A percentile compares a stretch with the other conserved stretches of the same genome.
Evolutionary conservation across 2,329 filamentous ascomycete species (phyloP).

Genomic region (Sporothrix phasma): DNA sequence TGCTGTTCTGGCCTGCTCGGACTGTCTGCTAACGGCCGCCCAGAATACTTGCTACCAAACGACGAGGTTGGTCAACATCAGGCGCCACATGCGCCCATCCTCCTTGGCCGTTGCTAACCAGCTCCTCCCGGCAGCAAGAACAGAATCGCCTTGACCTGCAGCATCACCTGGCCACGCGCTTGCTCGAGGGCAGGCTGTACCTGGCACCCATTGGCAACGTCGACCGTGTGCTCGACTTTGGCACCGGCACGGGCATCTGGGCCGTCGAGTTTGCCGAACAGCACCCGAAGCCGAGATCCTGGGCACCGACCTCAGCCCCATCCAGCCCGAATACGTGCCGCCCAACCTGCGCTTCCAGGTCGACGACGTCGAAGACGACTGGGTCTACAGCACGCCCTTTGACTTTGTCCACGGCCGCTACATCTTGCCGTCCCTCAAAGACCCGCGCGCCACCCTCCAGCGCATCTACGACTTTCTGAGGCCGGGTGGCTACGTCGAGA

Average conservation of each 20-base stretch:
- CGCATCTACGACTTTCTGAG: constrained; percentile 34
- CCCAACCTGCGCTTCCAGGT: constrained; percentile 65
- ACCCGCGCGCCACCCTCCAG: constrained; percentile 23
- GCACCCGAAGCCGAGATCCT: constrained; percentile 28
- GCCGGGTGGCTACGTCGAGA: constrained; percentile 34
- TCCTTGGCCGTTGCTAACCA: too few relatives aligned
- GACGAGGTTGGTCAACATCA: constrained; percentile 5
- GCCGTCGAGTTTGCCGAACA: constrained; percentile 17
- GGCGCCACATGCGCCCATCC: too few relatives aligned
- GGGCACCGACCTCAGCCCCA: constrained; percentile 39
- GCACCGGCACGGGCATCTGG: constrained; percentile 22
- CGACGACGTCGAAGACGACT: constrained; percentile 50
- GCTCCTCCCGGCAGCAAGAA: constrained; percentile 1
- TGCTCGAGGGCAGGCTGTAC: constrained; percentile 9
- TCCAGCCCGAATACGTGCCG: constrained; percentile 39
- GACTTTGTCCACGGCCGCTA: constrained; percentile 41
- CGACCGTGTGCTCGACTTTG: constrained; percentile 13
- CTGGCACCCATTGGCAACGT: neutral
- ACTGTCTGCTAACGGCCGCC: neutral
- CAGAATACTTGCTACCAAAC: constrained; percentile 14
- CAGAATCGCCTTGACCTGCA: constrained; percentile 15
- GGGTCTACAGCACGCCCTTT: constrained; percentile 39
- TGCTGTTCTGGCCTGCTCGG: neutral
- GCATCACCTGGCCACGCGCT: constrained; percentile 9
- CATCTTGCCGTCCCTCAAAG: constrained; percentile 14